Conservation (phyloP, 2,329 filamentous ascomycete species). For the Cadophora malorum region DNA sequence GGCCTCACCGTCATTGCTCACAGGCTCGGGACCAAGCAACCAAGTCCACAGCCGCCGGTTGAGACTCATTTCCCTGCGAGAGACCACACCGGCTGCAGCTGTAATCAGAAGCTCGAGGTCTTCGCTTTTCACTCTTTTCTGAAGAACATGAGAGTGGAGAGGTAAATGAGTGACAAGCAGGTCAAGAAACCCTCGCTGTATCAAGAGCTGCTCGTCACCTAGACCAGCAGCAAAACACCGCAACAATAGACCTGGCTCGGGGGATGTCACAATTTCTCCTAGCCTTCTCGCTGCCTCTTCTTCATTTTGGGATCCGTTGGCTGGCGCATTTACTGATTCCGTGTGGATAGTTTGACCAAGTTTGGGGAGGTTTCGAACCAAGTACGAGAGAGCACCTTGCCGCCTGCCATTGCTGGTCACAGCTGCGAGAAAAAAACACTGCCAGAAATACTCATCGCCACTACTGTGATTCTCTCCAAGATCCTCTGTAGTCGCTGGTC, state of each 20-base stretch:
- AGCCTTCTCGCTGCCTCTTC: constrained; percentile 57
- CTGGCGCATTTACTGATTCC: constrained; percentile 42
- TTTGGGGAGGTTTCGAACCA: constrained; percentile 79
- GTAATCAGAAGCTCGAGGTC: constrained; percentile 84
- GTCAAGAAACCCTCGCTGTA: constrained; percentile 94
- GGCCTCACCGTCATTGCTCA: constrained; percentile 54
- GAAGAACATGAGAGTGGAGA: constrained; percentile 80
- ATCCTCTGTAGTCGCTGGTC: constrained; percentile 57
- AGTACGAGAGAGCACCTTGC: constrained; percentile 85
- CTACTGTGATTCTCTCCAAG: constrained; percentile 60
- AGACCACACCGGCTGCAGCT: constrained; percentile 86
- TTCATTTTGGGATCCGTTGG: constrained; percentile 38
- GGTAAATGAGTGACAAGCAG: constrained; percentile 90
- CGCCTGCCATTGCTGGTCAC: constrained; percentile 88
- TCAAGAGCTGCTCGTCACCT: constrained; percentile 84
- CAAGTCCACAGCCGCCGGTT: constrained; percentile 96
- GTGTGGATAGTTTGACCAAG: constrained; percentile 56
- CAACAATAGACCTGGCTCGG: constrained; percentile 88
- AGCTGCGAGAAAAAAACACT: constrained; percentile 92
- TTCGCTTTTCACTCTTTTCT: constrained; percentile 71
- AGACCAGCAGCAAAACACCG: constrained; percentile 92
- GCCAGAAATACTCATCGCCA: constrained; percentile 93
- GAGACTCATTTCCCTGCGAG: constrained; percentile 92
- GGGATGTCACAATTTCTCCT: constrained; percentile 75
- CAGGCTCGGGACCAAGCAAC: constrained; percentile 82